phyloP scores from a whole-genome alignment of 768 basidiomycete species.

The Psilocybe tampanensis region DNA sequence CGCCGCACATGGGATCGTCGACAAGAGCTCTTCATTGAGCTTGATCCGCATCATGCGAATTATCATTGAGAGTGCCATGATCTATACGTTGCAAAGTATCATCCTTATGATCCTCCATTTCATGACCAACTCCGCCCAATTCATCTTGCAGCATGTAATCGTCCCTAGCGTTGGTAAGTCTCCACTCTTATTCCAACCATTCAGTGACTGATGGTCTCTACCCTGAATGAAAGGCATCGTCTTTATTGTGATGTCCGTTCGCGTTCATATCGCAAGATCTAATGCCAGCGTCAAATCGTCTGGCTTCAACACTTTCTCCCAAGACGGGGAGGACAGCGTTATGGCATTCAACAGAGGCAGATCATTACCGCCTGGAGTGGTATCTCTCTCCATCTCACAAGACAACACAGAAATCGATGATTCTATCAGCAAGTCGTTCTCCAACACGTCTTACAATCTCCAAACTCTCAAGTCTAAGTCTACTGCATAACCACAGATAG shows the following conservation, averaged over 20 bases:
- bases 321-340: too few relatives aligned
- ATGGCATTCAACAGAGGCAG: too few relatives aligned
- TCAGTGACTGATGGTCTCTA: neutral
- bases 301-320: too few relatives aligned
- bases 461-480: too few relatives aligned
- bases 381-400: too few relatives aligned
- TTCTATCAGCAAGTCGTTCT: too few relatives aligned
- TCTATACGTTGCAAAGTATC: conserved; percentile 21
- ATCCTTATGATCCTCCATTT: conserved; percentile 19
- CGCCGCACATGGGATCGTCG: conserved; percentile 11
- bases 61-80: conserved; percentile 22
- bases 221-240: conserved; percentile 11
- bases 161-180: conserved; percentile 21
- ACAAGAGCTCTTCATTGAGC: conserved; percentile 5
- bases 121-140: conserved; percentile 5
- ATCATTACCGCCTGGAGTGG: too few relatives aligned
- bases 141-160: conserved; percentile 18
- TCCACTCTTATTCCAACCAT: neutral
- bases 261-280: conserved; percentile 10
- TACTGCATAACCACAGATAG: too few relatives aligned
- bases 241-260: conserved; percentile 18
- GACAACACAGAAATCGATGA: too few relatives aligned
- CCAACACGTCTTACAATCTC: too few relatives aligned
- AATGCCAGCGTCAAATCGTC: too few relatives aligned
- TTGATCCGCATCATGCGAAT: conserved; percentile 16